A percentile compares a stretch with the other conserved stretches of the same genome.
Evolutionary conservation across 306 rosid genomes (phyloP).

Genomic region (Glycine tomentella): DNA sequence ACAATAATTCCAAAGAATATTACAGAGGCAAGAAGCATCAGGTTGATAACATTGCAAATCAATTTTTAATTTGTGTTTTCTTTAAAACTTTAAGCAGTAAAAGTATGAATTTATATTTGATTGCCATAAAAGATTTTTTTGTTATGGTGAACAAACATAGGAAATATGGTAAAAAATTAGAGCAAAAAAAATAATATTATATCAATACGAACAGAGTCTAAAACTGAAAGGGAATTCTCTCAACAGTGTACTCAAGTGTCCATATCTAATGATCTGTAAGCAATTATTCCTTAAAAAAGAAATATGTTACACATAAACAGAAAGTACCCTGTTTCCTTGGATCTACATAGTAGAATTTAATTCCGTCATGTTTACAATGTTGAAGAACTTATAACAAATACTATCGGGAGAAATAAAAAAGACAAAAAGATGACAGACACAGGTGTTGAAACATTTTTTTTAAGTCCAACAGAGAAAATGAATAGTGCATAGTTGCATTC

Average conservation of each 20-base stretch:
- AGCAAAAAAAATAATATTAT: background rate
- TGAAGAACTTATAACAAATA: too few relatives aligned
- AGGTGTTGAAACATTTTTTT: background rate
- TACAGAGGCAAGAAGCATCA: background rate
- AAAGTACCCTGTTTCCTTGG: too few relatives aligned
- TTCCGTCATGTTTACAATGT: too few relatives aligned
- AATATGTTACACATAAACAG: constrained; percentile 28
- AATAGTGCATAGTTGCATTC: background rate
- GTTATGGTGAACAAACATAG: background rate
- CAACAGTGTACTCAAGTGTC: constrained; percentile 5
- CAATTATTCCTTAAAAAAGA: constrained; percentile 42
- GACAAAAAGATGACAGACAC: too few relatives aligned
- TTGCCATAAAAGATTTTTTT: background rate
- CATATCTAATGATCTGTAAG: constrained; percentile 20
- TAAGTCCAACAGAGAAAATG: constrained; percentile 24
- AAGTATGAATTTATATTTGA: background rate
- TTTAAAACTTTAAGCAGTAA: background rate
- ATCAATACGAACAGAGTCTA: background rate
- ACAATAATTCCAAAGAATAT: background rate
- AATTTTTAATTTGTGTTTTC: background rate
- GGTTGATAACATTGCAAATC: background rate
- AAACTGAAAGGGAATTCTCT: constrained; percentile 28
- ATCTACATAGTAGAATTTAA: too few relatives aligned
- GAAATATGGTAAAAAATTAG: background rate
- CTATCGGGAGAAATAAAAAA: too few relatives aligned